These are phyloP conservation scores for Sphagnurus paluster DNA, from an alignment of 1,284 basidiomycete genomes.

Conservation along the genomic window DNA sequence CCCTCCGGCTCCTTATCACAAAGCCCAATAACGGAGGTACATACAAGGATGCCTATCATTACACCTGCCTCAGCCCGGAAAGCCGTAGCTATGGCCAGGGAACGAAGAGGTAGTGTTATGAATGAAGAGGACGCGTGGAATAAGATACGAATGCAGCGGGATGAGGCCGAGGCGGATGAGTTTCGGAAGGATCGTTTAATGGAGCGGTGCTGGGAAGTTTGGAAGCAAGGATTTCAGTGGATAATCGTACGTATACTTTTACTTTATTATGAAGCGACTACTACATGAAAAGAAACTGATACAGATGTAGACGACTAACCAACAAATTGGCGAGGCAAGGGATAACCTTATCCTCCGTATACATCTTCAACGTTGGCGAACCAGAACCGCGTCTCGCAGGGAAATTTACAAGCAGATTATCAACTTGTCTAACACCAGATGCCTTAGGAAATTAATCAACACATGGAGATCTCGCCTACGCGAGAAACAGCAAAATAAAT, in stretches of 20 bases:
- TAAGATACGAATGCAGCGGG: constrained; percentile 65
- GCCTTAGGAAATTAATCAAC: constrained; percentile 39
- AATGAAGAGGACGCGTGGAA: constrained; percentile 77
- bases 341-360: constrained; percentile 59
- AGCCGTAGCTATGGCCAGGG: constrained; percentile 34
- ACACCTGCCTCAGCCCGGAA: constrained; percentile 26
- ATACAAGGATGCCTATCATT: constrained; percentile 14
- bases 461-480: constrained; percentile 53
- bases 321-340: constrained; percentile 58
- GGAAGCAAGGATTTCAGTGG: constrained; percentile 70
- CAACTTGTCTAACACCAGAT: constrained; percentile 40
- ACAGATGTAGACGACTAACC: constrained; percentile 52
- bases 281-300: constrained; percentile 12
- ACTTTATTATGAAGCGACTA: constrained; percentile 2
- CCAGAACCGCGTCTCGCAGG: constrained; percentile 33
- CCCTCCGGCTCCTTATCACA: background rate
- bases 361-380: constrained; percentile 59
- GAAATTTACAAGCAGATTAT: constrained; percentile 43
- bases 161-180: constrained; percentile 69
- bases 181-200: constrained; percentile 63
- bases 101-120: constrained; percentile 46
- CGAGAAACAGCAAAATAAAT: constrained; percentile 51
- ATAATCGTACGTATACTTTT: constrained; percentile 53
- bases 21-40: background rate
- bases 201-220: constrained; percentile 69